Percentiles rank a stretch among this genome's conserved stretches.
These are phyloP conservation scores for Penicillium bialowiezense DNA, from an alignment of 495 filamentous ascomycete genomes.

Conservation along the genomic window DNA sequence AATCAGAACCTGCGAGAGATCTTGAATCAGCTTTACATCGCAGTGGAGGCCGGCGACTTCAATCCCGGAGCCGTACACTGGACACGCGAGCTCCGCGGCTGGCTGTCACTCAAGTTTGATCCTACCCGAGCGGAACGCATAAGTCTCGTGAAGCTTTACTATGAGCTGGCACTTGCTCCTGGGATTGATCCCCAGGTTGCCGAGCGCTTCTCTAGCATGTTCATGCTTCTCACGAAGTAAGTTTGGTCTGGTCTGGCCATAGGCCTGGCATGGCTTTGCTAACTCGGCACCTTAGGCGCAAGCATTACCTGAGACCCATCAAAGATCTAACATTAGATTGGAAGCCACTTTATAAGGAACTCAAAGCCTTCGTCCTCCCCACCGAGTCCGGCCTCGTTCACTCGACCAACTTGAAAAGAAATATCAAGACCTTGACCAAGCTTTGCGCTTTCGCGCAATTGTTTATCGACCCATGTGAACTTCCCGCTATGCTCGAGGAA, in stretches of 20 bases:
- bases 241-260: slow-evolving; percentile 19
- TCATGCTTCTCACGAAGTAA: slow-evolving; percentile 88
- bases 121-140: slow-evolving; percentile 77
- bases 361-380: slow-evolving; percentile 86
- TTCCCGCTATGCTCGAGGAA: slow-evolving; percentile 87
- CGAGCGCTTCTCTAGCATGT: slow-evolving; percentile 95
- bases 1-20: slow-evolving; percentile 77
- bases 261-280: slow-evolving; percentile 14
- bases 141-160: slow-evolving; percentile 86
- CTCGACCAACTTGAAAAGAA: slow-evolving; percentile 63
- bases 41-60: slow-evolving; percentile 90
- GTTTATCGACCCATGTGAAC: slow-evolving; percentile 87
- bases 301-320: slow-evolving; percentile 88
- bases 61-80: slow-evolving; percentile 90
- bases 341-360: slow-evolving; percentile 85
- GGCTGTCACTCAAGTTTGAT: slow-evolving; percentile 96
- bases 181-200: slow-evolving; percentile 78
- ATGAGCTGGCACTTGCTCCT: slow-evolving; percentile 87
- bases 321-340: slow-evolving; percentile 90
- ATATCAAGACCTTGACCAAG: slow-evolving; percentile 74
- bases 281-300: slow-evolving; percentile 63
- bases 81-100: slow-evolving; percentile 93
- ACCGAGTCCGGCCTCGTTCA: slow-evolving; percentile 67
- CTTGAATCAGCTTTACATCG: slow-evolving; percentile 85
- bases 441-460: slow-evolving; percentile 84